Percentiles rank a stretch among this genome's conserved stretches.
phyloP scores from a whole-genome alignment of 2,329 filamentous ascomycete genomes.

The Ustulina deusta region DNA sequence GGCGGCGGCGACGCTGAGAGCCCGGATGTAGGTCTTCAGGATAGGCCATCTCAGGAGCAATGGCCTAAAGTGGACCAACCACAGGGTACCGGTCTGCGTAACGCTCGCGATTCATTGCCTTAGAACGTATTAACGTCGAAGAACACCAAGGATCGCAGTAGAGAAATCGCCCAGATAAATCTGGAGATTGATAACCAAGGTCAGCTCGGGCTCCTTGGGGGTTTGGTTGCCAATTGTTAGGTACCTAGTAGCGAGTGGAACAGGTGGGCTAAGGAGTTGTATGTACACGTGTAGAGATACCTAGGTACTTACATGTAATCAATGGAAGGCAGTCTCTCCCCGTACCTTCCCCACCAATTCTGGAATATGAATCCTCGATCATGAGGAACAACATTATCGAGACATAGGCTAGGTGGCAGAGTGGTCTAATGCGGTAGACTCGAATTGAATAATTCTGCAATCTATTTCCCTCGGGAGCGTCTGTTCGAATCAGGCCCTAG shows the following conservation, averaged over 20 bases:
- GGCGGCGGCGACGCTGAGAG: not conserved
- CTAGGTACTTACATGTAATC: too few relatives aligned
- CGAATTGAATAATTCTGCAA: constrained; percentile 10
- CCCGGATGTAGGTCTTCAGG: not conserved
- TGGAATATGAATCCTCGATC: not conserved
- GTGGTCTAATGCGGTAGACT: constrained; percentile 32
- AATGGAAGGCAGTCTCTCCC: too few relatives aligned
- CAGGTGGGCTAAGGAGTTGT: too few relatives aligned
- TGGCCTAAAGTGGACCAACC: not conserved
- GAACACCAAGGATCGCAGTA: too few relatives aligned
- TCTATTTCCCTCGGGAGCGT: constrained; percentile 13
- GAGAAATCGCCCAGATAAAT: too few relatives aligned
- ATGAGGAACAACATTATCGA: not conserved
- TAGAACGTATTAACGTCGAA: not conserved
- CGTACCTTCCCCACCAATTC: too few relatives aligned
- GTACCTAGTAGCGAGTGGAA: too few relatives aligned
- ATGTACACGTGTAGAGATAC: too few relatives aligned
- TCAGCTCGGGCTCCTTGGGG: too few relatives aligned
- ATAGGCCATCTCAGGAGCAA: constrained; percentile 10
- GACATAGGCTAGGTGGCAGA: constrained; percentile 27
- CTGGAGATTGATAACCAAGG: too few relatives aligned
- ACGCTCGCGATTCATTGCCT: constrained; percentile 9
- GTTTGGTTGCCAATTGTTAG: too few relatives aligned
- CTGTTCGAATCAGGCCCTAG: constrained; percentile 22
- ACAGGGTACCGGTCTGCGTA: not conserved